phyloP scores from a whole-genome alignment of 73 alveolate species.

The Stentor coeruleus region DNA sequence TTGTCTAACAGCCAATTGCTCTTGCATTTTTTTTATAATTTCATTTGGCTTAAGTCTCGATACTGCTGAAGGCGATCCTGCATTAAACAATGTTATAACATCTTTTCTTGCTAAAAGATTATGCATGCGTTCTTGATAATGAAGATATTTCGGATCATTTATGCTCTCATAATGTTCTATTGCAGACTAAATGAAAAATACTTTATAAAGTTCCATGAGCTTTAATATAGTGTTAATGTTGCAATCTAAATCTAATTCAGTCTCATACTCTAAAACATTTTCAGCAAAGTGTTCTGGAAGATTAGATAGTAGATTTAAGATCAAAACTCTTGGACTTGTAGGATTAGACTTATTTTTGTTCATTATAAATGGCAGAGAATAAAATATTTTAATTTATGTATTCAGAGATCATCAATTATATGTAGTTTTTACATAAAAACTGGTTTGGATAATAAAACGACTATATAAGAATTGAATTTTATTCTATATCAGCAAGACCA shows the following conservation, averaged over 20 bases:
- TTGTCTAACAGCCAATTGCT: neutral
- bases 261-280: slow-evolving; percentile 14
- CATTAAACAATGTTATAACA: slow-evolving; percentile 7
- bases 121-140: slow-evolving; percentile 24
- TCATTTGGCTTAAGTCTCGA: neutral
- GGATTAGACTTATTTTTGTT: neutral
- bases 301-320: neutral
- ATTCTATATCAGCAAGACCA: no score
- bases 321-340: neutral
- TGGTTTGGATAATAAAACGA: no score
- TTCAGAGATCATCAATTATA: no score
- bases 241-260: slow-evolving; percentile 1
- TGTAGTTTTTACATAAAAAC: no score
- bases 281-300: slow-evolving; percentile 23
- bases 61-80: neutral
- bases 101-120: slow-evolving; percentile 17
- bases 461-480: no score
- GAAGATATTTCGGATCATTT: slow-evolving; percentile 13
- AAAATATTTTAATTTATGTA: no score
- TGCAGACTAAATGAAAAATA: slow-evolving; percentile 8
- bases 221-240: neutral
- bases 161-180: slow-evolving; percentile 21
- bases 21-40: neutral
- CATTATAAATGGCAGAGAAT: no score
- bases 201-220: slow-evolving; percentile 17